phyloP scores from a whole-genome alignment of 805 yeast species.

The Sungouiella thailandica region DNA sequence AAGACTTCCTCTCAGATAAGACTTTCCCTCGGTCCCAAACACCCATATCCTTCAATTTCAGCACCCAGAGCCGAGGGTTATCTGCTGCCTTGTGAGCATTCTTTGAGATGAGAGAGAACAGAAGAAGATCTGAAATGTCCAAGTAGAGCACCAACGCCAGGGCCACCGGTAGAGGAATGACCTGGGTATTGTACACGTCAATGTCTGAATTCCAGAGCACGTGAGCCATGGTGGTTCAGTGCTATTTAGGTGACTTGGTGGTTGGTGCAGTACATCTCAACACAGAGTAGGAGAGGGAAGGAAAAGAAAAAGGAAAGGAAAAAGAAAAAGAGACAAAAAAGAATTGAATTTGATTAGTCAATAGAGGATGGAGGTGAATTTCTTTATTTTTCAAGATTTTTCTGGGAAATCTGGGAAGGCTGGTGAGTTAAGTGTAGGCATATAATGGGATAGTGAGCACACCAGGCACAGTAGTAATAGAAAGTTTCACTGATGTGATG shows the following conservation, averaged over 20 bases:
- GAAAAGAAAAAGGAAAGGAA: neutral
- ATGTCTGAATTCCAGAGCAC: conserved; percentile 44
- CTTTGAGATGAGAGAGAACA: conserved; percentile 34
- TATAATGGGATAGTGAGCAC: too few relatives aligned
- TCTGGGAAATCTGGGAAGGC: too few relatives aligned
- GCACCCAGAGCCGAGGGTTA: conserved; percentile 37
- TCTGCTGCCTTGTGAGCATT: conserved; percentile 34
- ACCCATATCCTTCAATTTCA: conserved; percentile 29
- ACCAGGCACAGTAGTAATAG: too few relatives aligned
- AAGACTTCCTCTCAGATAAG: conserved; percentile 3
- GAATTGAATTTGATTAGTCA: neutral
- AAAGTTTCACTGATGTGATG: too few relatives aligned
- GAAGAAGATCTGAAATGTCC: conserved; percentile 33
- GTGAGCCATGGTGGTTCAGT: conserved; percentile 36
- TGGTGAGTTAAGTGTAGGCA: too few relatives aligned
- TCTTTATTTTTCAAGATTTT: too few relatives aligned
- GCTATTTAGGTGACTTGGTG: too few relatives aligned
- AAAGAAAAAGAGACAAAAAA: neutral
- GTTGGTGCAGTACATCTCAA: neutral
- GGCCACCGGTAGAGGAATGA: conserved; percentile 37
- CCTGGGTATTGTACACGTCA: conserved; percentile 34
- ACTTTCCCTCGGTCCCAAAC: conserved; percentile 29
- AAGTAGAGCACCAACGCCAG: conserved; percentile 28
- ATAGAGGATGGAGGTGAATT: too few relatives aligned
- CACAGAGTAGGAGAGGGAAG: neutral